Conservation (phyloP, 805 yeast species). For the Candida morakotiae region DNA sequence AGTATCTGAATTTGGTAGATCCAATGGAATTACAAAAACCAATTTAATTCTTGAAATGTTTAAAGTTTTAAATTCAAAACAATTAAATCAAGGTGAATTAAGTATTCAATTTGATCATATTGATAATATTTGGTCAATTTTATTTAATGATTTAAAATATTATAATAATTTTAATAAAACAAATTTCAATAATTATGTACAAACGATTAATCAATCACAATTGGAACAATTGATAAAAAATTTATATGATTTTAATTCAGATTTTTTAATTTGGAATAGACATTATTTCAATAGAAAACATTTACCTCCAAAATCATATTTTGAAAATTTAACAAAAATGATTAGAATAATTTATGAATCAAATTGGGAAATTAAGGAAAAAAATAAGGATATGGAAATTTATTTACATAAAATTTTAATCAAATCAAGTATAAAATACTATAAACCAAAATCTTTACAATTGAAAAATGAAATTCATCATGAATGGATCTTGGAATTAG, state of each 20-base stretch:
- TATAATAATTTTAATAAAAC: conserved; percentile 16
- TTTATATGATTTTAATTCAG: conserved; percentile 19
- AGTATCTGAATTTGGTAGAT: conserved; percentile 21
- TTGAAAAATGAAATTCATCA: conserved; percentile 11
- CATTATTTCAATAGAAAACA: conserved; percentile 9
- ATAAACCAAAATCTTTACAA: conserved; percentile 19
- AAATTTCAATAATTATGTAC: neutral
- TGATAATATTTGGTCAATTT: conserved; percentile 24
- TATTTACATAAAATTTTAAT: conserved; percentile 22
- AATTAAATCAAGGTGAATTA: conserved; percentile 16
- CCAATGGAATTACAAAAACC: conserved; percentile 15
- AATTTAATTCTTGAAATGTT: conserved; percentile 24
- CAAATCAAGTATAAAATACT: conserved; percentile 25
- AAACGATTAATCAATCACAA: conserved; percentile 13
- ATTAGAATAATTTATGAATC: conserved; percentile 17
- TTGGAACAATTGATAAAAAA: conserved; percentile 17
- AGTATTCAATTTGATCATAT: conserved; percentile 24
- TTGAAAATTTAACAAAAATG: conserved; percentile 16
- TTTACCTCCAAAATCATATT: conserved; percentile 15
- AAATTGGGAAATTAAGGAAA: conserved; percentile 24
- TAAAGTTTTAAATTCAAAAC: conserved; percentile 16
- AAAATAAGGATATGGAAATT: conserved; percentile 11
- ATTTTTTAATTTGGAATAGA: conserved; percentile 7
- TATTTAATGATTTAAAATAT: conserved; percentile 14
- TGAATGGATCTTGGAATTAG: neutral